phyloP scores from a whole-genome alignment of 108 stramenopile species.

The Nitzschia inconspicua region DNA sequence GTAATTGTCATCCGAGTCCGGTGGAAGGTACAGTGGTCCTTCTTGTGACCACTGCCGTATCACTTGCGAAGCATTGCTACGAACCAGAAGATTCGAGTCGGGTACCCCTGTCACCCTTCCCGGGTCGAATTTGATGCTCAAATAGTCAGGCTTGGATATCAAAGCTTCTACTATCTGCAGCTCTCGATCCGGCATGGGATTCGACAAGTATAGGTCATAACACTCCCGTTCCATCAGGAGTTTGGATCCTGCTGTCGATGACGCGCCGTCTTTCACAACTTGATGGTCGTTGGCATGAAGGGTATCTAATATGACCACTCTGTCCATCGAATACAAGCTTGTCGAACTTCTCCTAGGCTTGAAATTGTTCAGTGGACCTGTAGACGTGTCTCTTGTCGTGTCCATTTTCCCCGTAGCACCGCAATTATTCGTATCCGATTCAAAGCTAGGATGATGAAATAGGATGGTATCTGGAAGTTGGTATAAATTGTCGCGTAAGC shows the following conservation, averaged over 20 bases:
- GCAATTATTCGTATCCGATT: not conserved
- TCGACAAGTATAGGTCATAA: slow-evolving; percentile 54
- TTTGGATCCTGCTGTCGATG: too few relatives aligned
- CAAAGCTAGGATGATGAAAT: slow-evolving; percentile 26
- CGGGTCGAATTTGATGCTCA: slow-evolving; percentile 34
- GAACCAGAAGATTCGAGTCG: slow-evolving; percentile 8
- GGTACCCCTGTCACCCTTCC: slow-evolving; percentile 4
- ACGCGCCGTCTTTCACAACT: not conserved
- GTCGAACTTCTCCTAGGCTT: not conserved
- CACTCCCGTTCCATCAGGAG: slow-evolving; percentile 24
- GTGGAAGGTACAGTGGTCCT: slow-evolving; percentile 27
- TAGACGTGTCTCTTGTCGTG: not conserved
- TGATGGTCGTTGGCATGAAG: not conserved
- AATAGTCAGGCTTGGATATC: slow-evolving; percentile 43
- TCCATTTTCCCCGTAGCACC: not conserved
- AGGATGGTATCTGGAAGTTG: slow-evolving; percentile 35
- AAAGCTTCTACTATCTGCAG: slow-evolving; percentile 49
- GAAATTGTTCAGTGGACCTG: not conserved
- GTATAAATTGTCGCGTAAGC: slow-evolving; percentile 33
- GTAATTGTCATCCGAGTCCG: slow-evolving; percentile 39
- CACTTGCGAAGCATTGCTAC: slow-evolving; percentile 22
- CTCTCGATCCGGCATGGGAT: slow-evolving; percentile 34
- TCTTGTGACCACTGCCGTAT: slow-evolving; percentile 32
- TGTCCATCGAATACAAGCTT: not conserved
- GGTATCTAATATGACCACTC: not conserved